phyloP scores from a whole-genome alignment of 2,329 filamentous ascomycete species.

The Aspergillus pseudoglaucus region DNA sequence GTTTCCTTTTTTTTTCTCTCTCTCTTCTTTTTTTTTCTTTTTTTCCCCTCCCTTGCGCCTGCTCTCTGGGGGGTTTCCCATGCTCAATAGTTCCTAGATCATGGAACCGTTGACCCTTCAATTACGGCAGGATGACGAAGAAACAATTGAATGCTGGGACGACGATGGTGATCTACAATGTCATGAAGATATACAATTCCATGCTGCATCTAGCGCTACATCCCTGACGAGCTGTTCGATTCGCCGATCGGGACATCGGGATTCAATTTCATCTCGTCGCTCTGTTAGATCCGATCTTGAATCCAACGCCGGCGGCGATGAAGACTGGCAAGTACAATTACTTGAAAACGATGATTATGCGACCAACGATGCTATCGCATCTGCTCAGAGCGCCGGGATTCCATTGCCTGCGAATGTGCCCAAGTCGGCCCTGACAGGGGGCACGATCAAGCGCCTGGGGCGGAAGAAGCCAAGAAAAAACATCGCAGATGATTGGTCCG shows the following conservation, averaged over 20 bases:
- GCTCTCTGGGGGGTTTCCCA: too few species aligned
- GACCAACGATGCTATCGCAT: slow-evolving; percentile 76
- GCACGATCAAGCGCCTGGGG: slow-evolving; percentile 85
- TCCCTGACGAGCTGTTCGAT: slow-evolving; percentile 40
- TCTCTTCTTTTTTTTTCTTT: background rate
- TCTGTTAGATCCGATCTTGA: slow-evolving; percentile 80
- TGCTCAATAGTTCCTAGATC: slow-evolving; percentile 4
- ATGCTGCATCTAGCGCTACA: slow-evolving; percentile 39
- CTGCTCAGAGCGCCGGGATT: slow-evolving; percentile 82
- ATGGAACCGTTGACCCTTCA: slow-evolving; percentile 36
- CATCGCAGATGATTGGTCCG: slow-evolving; percentile 73
- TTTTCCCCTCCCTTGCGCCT: too few species aligned
- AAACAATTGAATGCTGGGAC: slow-evolving; percentile 44
- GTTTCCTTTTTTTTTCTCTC: background rate
- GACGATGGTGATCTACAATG: slow-evolving; percentile 45
- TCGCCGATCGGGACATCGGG: slow-evolving; percentile 49
- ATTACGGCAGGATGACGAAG: slow-evolving; percentile 26
- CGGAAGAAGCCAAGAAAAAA: slow-evolving; percentile 65
- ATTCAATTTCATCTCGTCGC: slow-evolving; percentile 73
- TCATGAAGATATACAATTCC: slow-evolving; percentile 41
- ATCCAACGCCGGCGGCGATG: slow-evolving; percentile 64
- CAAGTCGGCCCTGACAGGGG: slow-evolving; percentile 80
- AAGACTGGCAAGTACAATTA: slow-evolving; percentile 81
- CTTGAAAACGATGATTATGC: slow-evolving; percentile 79
- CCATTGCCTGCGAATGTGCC: slow-evolving; percentile 83